A percentile compares a stretch with the other conserved stretches of the same genome.
Evolutionary conservation across 2,329 filamentous ascomycete species (phyloP).

Genomic region (Aspergillus ibericus): DNA sequence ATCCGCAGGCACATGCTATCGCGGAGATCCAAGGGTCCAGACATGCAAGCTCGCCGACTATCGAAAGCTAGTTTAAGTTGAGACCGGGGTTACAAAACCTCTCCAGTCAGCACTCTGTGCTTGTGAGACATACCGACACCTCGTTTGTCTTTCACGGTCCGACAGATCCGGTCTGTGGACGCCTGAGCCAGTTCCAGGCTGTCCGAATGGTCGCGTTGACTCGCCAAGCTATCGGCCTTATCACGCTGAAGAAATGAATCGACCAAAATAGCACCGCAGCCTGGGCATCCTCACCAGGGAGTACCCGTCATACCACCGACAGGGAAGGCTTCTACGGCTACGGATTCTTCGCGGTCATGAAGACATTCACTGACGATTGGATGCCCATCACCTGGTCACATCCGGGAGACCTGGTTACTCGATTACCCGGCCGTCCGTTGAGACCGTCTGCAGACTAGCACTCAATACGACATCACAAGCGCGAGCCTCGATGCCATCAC

Average conservation of each 20-base stretch:
- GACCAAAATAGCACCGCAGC: not conserved
- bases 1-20: not conserved
- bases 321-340: not conserved
- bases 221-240: not conserved
- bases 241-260: not conserved
- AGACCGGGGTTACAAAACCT: not conserved
- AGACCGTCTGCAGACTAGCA: not conserved
- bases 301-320: not conserved
- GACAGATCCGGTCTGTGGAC: not conserved
- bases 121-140: not conserved
- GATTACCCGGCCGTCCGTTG: not conserved
- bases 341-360: too few species aligned
- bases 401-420: not conserved
- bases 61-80: not conserved
- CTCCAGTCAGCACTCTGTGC: not conserved
- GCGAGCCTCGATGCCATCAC: not conserved
- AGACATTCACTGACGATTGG: not conserved
- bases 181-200: not conserved
- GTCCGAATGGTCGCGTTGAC: not conserved
- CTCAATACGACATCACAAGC: not conserved
- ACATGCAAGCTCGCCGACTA: not conserved
- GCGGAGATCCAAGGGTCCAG: not conserved
- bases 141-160: not conserved
- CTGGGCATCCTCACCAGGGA: not conserved
- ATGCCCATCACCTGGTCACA: not conserved